Conservation (phyloP, 306 rosid genomes). For the Glycine tomentella region DNA sequence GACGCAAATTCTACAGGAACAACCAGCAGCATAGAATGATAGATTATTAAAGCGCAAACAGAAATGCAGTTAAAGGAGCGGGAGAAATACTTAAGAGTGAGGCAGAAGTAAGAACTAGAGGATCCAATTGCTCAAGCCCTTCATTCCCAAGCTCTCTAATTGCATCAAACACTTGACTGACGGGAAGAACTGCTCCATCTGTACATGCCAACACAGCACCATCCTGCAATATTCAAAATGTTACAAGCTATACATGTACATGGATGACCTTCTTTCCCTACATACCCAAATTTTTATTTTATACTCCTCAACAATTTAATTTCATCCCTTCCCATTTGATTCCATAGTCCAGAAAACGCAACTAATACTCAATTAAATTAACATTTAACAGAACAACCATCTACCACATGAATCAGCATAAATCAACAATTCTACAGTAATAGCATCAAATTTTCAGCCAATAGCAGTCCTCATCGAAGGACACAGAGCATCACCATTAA, state of each 20-base stretch:
- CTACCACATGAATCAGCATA: no score
- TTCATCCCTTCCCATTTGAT: no score
- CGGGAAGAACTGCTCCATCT: constrained; percentile 65
- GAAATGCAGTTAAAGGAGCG: neutral
- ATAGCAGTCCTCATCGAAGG: no score
- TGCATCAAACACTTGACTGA: constrained; percentile 55
- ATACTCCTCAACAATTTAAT: no score
- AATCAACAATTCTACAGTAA: no score
- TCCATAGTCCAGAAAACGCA: neutral
- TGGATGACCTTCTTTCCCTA: neutral
- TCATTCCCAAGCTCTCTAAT: constrained; percentile 54
- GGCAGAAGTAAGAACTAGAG: constrained; percentile 65
- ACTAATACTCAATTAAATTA: no score
- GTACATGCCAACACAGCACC: constrained; percentile 68
- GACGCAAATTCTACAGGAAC: neutral
- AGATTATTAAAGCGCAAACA: neutral
- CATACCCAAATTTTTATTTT: neutral
- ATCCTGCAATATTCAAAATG: constrained; percentile 49
- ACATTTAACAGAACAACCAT: no score
- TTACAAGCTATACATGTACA: neutral
- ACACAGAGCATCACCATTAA: neutral
- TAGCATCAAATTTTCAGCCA: no score
- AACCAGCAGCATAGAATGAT: neutral
- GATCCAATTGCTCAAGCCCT: constrained; percentile 54
- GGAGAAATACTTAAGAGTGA: constrained; percentile 60